Evolutionary conservation across 2,329 filamentous ascomycete genomes (phyloP).

Genomic region (Cryphonectria japonica): DNA sequence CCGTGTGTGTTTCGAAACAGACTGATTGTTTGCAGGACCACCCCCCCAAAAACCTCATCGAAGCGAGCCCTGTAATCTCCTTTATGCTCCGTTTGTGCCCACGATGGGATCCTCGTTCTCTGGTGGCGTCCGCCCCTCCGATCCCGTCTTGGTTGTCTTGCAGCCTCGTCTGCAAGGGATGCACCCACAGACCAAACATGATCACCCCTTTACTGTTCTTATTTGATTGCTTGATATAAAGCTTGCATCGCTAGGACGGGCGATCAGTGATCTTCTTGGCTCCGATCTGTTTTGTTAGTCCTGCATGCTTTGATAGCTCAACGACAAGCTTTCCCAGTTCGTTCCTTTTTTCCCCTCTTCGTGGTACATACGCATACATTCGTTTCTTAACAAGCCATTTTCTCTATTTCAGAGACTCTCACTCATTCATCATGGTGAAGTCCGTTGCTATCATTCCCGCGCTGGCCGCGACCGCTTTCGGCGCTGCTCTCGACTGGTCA

Average conservation of each 20-base stretch:
- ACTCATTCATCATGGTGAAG: constrained; percentile 18
- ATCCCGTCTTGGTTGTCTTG: background rate
- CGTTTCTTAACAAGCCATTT: background rate
- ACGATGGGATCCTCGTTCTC: background rate
- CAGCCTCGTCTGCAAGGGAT: constrained; percentile 1
- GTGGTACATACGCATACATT: background rate
- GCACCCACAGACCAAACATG: background rate
- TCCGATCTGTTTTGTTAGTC: background rate
- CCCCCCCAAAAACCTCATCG: constrained; percentile 5
- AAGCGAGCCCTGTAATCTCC: constrained; percentile 16
- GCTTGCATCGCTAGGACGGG: background rate
- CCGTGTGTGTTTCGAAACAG: constrained; percentile 11
- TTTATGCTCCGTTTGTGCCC: background rate
- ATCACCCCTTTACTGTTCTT: constrained; percentile 1
- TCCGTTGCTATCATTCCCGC: constrained; percentile 21
- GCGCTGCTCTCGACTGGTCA: constrained; percentile 9
- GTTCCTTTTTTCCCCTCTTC: background rate
- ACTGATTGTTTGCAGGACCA: background rate
- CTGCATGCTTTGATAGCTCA: constrained; percentile 14
- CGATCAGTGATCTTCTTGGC: background rate
- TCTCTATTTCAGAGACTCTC: background rate
- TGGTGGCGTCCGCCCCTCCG: constrained; percentile 4
- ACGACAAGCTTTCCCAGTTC: constrained; percentile 9
- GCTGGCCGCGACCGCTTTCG: constrained; percentile 22
- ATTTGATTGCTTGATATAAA: constrained; percentile 1